phyloP scores from a whole-genome alignment of 805 yeast species.

The Blastobotrys attinorum region DNA sequence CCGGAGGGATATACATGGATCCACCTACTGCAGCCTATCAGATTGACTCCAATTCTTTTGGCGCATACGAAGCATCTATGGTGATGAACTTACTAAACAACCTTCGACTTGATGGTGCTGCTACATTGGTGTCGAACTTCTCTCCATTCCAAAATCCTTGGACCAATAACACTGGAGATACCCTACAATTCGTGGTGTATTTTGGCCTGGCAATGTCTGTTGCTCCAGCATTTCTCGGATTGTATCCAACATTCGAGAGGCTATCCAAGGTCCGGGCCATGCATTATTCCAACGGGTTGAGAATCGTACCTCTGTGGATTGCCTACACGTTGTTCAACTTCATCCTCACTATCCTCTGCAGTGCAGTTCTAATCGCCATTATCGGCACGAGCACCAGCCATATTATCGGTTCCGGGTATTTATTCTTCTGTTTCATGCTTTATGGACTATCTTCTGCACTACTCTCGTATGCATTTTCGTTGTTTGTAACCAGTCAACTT shows the following conservation, averaged over 20 bases:
- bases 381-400: slow-evolving; percentile 21
- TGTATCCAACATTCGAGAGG: slow-evolving; percentile 31
- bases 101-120: slow-evolving; percentile 23
- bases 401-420: slow-evolving; percentile 25
- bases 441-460: slow-evolving; percentile 26
- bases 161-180: slow-evolving; percentile 26
- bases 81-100: slow-evolving; percentile 25
- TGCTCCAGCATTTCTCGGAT: slow-evolving; percentile 29
- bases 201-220: slow-evolving; percentile 30
- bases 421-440: slow-evolving; percentile 26
- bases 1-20: slow-evolving; percentile 28
- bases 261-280: slow-evolving; percentile 28
- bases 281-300: slow-evolving; percentile 32
- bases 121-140: slow-evolving; percentile 22
- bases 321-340: slow-evolving; percentile 26
- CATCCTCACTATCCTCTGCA: slow-evolving; percentile 17
- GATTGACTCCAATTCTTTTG: slow-evolving; percentile 19
- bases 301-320: slow-evolving; percentile 28
- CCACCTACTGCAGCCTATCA: slow-evolving; percentile 23
- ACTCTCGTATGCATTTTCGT: slow-evolving; percentile 25
- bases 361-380: slow-evolving; percentile 23
- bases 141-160: slow-evolving; percentile 30
- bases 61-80: slow-evolving; percentile 19
- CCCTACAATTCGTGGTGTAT: slow-evolving; percentile 29
- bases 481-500: slow-evolving; percentile 26